These are phyloP conservation scores for Medicago ruthenica DNA, from an alignment of 306 rosid species.

Conservation along the genomic window DNA sequence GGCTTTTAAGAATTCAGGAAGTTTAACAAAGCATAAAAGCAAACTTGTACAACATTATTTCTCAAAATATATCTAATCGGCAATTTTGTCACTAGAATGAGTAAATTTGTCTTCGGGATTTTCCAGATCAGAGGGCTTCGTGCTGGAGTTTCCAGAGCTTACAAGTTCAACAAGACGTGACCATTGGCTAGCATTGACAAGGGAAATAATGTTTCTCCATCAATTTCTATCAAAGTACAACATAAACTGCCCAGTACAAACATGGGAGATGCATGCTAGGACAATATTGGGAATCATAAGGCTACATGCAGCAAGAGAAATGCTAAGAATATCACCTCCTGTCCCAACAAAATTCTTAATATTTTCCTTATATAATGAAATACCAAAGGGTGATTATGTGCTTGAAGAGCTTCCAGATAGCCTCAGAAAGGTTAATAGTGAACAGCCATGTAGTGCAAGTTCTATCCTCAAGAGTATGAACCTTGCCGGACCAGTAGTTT, in stretches of 20 bases:
- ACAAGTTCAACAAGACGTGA: conserved; percentile 94
- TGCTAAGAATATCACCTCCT: conserved; percentile 89
- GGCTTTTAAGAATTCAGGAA: too few species aligned
- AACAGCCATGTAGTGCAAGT: conserved; percentile 72
- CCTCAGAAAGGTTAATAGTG: conserved; percentile 56
- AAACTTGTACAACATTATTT: too few species aligned
- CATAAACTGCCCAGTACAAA: conserved; percentile 52
- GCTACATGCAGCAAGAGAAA: conserved; percentile 94
- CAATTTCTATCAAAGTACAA: conserved; percentile 62
- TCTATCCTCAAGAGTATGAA: conserved; percentile 63
- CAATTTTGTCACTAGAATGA: background rate
- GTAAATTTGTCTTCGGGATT: conserved; percentile 12
- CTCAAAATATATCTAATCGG: too few species aligned
- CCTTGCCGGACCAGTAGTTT: conserved; percentile 44
- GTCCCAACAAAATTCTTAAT: conserved; percentile 83
- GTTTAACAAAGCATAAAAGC: too few species aligned
- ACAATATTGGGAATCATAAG: conserved; percentile 80
- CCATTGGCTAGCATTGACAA: conserved; percentile 86
- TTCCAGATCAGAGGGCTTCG: conserved; percentile 52
- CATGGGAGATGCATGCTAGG: conserved; percentile 92
- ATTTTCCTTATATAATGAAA: conserved; percentile 76
- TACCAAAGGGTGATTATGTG: conserved; percentile 91
- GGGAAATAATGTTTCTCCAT: conserved; percentile 78
- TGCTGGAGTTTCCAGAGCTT: conserved; percentile 88
- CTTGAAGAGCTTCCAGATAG: conserved; percentile 76